Percentiles rank a stretch among this genome's conserved stretches.
These are phyloP conservation scores for Saccharomycopsis microspora DNA, from an alignment of 805 yeast genomes.

Conservation along the genomic window DNA sequence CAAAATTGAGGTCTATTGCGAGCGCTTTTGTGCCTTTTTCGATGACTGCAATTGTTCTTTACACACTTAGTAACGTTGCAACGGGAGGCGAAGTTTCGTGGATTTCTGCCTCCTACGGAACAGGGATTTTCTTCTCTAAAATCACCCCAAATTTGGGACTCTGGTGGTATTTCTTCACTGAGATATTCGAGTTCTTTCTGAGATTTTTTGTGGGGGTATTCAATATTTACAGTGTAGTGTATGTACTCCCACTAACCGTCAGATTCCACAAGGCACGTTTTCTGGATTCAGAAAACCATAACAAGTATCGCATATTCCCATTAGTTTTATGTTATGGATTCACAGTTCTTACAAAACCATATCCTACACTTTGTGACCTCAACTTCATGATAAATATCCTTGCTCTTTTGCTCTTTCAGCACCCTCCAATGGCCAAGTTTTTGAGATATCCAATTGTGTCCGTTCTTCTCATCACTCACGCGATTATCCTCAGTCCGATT, in stretches of 20 bases:
- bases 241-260: conserved; percentile 63
- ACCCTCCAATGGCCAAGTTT: conserved; percentile 31
- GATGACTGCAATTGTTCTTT: conserved; percentile 21
- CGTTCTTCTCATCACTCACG: conserved; percentile 40
- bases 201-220: conserved; percentile 77
- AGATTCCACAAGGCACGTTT: conserved; percentile 33
- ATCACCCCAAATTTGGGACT: conserved; percentile 85
- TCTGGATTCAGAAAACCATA: conserved; percentile 15
- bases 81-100: conserved; percentile 32
- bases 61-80: conserved; percentile 28
- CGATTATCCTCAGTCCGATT: conserved; percentile 67
- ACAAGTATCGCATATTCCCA: conserved; percentile 48
- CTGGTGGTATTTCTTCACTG: conserved; percentile 98
- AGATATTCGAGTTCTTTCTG: conserved; percentile 82
- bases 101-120: conserved; percentile 44
- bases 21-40: conserved; percentile 21
- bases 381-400: conserved; percentile 42
- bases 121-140: conserved; percentile 48
- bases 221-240: conserved; percentile 59
- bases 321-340: conserved; percentile 36
- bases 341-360: conserved; percentile 62
- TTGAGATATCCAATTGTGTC: conserved; percentile 37
- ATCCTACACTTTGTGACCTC: conserved; percentile 76
- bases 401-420: conserved; percentile 28
- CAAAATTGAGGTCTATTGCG: neutral